These are phyloP conservation scores for Pseudocercospora crystallina DNA, from an alignment of 2,329 filamentous ascomycete genomes.

Conservation along the genomic window DNA sequence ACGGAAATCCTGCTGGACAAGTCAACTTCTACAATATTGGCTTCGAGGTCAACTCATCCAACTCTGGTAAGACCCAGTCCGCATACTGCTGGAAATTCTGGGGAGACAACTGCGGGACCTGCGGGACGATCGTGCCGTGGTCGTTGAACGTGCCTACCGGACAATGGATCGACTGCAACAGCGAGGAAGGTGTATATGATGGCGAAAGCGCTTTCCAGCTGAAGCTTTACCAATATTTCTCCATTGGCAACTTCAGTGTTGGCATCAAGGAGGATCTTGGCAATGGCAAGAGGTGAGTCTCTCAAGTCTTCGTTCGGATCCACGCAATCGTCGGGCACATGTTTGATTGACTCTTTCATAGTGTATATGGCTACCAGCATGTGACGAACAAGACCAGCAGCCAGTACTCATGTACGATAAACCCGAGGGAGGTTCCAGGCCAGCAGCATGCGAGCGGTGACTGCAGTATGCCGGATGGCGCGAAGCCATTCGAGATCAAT, in stretches of 20 bases:
- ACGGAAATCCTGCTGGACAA: constrained; percentile 25
- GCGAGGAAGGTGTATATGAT: constrained; percentile 6
- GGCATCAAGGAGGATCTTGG: constrained; percentile 24
- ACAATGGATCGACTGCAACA: constrained; percentile 27
- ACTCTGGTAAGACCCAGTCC: constrained; percentile 10
- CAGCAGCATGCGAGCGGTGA: constrained; percentile 27
- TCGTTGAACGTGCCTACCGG: constrained; percentile 23
- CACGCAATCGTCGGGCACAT: too few species aligned
- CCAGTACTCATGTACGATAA: constrained; percentile 24
- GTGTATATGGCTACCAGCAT: constrained; percentile 2
- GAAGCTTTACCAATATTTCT: constrained; percentile 27
- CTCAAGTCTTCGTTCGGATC: too few species aligned
- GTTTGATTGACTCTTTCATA: neutral
- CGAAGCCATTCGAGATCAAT: constrained; percentile 11
- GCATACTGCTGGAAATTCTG: constrained; percentile 26
- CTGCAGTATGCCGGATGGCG: constrained; percentile 18
- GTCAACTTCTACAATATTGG: constrained; percentile 30
- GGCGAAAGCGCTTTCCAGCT: constrained; percentile 25
- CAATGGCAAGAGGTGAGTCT: constrained; percentile 7
- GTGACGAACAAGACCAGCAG: constrained; percentile 19
- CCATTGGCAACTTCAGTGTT: constrained; percentile 31
- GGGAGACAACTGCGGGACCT: constrained; percentile 23
- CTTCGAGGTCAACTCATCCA: constrained; percentile 25
- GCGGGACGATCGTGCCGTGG: constrained; percentile 9
- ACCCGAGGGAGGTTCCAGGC: constrained; percentile 16